Conservation (phyloP, 176 grass and related monocot genomes). For the Bothriochloa decipiens region DNA sequence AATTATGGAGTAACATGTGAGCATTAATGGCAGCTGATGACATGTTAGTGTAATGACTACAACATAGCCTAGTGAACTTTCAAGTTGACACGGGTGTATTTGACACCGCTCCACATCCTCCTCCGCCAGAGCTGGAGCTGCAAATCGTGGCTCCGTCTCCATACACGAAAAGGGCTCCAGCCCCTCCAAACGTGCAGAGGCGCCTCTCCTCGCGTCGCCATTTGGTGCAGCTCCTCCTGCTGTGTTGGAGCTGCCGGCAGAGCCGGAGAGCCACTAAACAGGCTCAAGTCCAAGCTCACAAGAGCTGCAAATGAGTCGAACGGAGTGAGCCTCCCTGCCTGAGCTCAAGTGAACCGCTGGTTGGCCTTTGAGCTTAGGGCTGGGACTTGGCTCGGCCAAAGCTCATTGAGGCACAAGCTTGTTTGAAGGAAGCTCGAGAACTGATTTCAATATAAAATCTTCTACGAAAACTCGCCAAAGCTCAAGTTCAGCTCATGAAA, state of each 20-base stretch:
- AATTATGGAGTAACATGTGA: neutral
- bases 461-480: neutral
- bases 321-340: neutral
- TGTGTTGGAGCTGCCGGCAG: neutral
- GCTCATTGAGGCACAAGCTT: neutral
- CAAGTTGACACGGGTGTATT: neutral
- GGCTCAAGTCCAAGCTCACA: neutral
- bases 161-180: neutral
- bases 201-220: too few relatives aligned
- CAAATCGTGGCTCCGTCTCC: neutral
- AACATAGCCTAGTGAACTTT: neutral
- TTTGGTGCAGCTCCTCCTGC: neutral
- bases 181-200: neutral
- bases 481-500: neutral
- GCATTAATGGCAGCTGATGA: conserved; percentile 30
- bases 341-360: neutral
- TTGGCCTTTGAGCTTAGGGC: neutral
- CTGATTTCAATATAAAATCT: neutral
- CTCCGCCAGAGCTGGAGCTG: too few relatives aligned
- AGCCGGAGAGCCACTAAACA: neutral
- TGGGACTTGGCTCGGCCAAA: neutral
- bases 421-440: neutral
- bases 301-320: neutral
- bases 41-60: conserved; percentile 25
- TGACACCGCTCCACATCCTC: too few relatives aligned